Evolutionary conservation across 2,329 filamentous ascomycete species (phyloP).

Genomic region (Neopestalotiopsis sp.): DNA sequence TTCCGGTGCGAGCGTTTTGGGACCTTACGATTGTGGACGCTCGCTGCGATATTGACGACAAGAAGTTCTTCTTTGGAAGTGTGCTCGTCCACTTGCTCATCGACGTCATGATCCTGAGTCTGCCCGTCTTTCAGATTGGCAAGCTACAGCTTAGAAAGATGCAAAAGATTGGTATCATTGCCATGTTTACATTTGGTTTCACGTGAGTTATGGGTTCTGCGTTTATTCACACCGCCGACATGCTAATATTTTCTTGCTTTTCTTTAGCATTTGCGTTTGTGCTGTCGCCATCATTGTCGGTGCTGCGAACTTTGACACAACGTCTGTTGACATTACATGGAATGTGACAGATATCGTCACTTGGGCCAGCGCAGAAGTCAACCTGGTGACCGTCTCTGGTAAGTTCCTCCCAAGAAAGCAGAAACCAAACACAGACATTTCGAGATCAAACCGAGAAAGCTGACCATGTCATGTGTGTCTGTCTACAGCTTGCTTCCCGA

Average conservation of each 20-base stretch:
- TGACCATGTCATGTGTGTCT: not conserved
- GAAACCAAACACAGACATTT: not conserved
- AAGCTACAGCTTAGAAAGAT: conserved; percentile 22
- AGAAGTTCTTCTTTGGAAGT: conserved; percentile 27
- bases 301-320: conserved; percentile 8
- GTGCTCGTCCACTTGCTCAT: conserved; percentile 26
- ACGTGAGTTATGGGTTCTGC: not conserved
- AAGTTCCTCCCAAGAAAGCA: not conserved
- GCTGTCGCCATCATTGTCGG: conserved; percentile 14
- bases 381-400: conserved; percentile 14
- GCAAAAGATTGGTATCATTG: conserved; percentile 15
- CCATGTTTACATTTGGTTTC: conserved; percentile 20
- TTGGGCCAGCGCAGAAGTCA: conserved; percentile 17
- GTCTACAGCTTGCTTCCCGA: conserved; percentile 12
- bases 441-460: not conserved
- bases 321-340: conserved; percentile 11
- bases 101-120: conserved; percentile 26
- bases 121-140: conserved; percentile 26
- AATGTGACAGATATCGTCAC: conserved; percentile 12
- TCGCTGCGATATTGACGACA: conserved; percentile 28
- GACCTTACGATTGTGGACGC: conserved; percentile 18
- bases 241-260: not conserved
- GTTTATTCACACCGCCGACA: not conserved
- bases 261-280: conserved; percentile 13
- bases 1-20: conserved; percentile 31